phyloP scores from a whole-genome alignment of 805 yeast genomes.

The Kodamaea kakaduensis region DNA sequence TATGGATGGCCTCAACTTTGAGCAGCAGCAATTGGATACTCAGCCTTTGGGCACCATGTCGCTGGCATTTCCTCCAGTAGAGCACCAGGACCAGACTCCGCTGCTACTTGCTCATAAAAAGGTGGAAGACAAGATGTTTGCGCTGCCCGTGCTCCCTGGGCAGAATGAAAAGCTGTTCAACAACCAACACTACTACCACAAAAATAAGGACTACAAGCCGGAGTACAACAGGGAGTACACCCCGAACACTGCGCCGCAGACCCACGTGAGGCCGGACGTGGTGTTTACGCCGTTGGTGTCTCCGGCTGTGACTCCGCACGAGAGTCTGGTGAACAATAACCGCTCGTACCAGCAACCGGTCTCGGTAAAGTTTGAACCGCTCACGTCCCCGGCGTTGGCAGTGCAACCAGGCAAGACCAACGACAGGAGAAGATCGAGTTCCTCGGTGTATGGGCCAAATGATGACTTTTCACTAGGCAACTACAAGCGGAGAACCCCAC shows the following conservation, averaged over 20 bases:
- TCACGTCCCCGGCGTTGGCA: conserved; percentile 66
- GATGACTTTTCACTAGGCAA: conserved; percentile 7
- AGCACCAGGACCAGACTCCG: conserved; percentile 21
- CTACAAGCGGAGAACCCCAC: conserved; percentile 40
- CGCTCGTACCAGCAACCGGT: conserved; percentile 17
- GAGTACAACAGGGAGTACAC: conserved; percentile 4
- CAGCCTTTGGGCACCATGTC: conserved; percentile 10
- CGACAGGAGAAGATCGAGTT: conserved; percentile 31
- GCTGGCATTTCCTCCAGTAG: conserved; percentile 27
- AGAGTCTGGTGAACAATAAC: conserved; percentile 24
- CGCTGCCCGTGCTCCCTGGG: conserved; percentile 38
- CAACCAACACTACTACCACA: conserved; percentile 39
- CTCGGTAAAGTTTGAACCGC: conserved; percentile 41
- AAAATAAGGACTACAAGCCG: conserved; percentile 20
- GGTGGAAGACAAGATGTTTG: conserved; percentile 13
- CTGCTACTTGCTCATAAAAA: conserved; percentile 20
- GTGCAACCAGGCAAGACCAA: conserved; percentile 32
- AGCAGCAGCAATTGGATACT: conserved; percentile 2
- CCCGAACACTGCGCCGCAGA: conserved; percentile 16
- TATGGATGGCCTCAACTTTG: conserved; percentile 16
- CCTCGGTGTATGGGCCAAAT: conserved; percentile 23
- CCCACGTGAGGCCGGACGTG: conserved; percentile 50
- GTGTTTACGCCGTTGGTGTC: conserved; percentile 74
- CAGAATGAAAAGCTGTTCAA: conserved; percentile 40
- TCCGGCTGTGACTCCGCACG: conserved; percentile 70